A percentile compares a stretch with the other conserved stretches of the same genome.
Evolutionary conservation across 257 asterid genomes (phyloP).

Genomic region (Marsdenia floribunda): DNA sequence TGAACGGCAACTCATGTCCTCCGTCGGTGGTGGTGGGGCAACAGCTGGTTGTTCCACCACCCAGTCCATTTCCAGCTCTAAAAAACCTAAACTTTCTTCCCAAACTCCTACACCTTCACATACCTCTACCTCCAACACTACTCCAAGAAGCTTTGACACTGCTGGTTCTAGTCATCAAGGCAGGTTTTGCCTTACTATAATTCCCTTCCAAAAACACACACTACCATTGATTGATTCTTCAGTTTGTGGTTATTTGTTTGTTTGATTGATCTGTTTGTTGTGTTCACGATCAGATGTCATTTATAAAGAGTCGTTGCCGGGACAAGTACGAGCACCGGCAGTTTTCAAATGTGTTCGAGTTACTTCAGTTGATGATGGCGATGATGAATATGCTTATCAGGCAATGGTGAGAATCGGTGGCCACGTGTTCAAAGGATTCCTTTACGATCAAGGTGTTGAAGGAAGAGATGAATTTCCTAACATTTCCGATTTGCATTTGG

Average conservation of each 20-base stretch:
- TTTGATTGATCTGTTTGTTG: no score
- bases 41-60: constrained; percentile 42
- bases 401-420: constrained; percentile 73
- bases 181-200: no score
- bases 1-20: constrained; percentile 46
- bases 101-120: constrained; percentile 62
- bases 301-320: constrained; percentile 55
- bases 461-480: constrained; percentile 44
- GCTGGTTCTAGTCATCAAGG: constrained; percentile 67
- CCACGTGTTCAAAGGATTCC: constrained; percentile 71
- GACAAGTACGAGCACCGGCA: constrained; percentile 72
- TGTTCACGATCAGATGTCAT: constrained; percentile 29
- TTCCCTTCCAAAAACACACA: not conserved
- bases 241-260: no score
- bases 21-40: constrained; percentile 10
- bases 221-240: not conserved
- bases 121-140: constrained; percentile 68
- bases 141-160: constrained; percentile 68
- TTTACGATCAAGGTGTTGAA: constrained; percentile 67
- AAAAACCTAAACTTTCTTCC: constrained; percentile 60
- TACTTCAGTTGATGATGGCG: constrained; percentile 63
- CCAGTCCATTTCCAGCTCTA: constrained; percentile 52
- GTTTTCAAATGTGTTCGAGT: constrained; percentile 69
- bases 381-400: constrained; percentile 71
- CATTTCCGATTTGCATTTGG: constrained; percentile 60